Conservation (phyloP, 352 stramenopile genomes). For the Blastocystis sp. region DNA sequence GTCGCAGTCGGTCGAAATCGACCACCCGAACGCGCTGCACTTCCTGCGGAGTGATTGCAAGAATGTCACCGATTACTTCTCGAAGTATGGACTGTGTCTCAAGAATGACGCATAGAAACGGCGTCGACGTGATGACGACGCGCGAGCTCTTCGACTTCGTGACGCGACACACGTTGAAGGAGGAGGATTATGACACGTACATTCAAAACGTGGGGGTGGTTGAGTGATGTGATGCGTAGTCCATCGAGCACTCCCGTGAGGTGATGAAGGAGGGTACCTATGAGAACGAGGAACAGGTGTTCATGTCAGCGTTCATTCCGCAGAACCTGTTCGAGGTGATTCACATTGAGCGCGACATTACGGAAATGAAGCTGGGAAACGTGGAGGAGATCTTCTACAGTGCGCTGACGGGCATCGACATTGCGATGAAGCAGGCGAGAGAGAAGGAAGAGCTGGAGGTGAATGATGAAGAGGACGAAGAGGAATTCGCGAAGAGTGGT, state of each 20-base stretch:
- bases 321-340: slow-evolving; percentile 81
- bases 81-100: slow-evolving; percentile 79
- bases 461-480: slow-evolving; percentile 77
- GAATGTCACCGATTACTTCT: slow-evolving; percentile 96
- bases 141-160: slow-evolving; percentile 95
- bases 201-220: neutral
- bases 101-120: slow-evolving; percentile 77
- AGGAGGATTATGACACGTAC: slow-evolving; percentile 40
- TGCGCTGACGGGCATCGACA: slow-evolving; percentile 78
- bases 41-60: slow-evolving; percentile 96
- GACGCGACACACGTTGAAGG: slow-evolving; percentile 80
- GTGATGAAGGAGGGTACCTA: slow-evolving; percentile 19
- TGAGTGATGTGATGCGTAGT: neutral
- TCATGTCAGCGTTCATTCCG: slow-evolving; percentile 90
- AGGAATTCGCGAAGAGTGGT: slow-evolving; percentile 62
- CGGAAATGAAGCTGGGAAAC: slow-evolving; percentile 81
- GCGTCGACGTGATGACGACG: slow-evolving; percentile 89
- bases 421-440: slow-evolving; percentile 80
- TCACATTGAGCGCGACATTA: slow-evolving; percentile 81
- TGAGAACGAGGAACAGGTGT: slow-evolving; percentile 79
- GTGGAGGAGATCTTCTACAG: slow-evolving; percentile 82
- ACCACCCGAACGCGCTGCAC: slow-evolving; percentile 94
- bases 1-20: slow-evolving; percentile 94
- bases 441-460: slow-evolving; percentile 81
- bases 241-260: slow-evolving; percentile 69